Evolutionary conservation across 352 stramenopile species (phyloP).

Genomic region (Phytopythium mirpurense): DNA sequence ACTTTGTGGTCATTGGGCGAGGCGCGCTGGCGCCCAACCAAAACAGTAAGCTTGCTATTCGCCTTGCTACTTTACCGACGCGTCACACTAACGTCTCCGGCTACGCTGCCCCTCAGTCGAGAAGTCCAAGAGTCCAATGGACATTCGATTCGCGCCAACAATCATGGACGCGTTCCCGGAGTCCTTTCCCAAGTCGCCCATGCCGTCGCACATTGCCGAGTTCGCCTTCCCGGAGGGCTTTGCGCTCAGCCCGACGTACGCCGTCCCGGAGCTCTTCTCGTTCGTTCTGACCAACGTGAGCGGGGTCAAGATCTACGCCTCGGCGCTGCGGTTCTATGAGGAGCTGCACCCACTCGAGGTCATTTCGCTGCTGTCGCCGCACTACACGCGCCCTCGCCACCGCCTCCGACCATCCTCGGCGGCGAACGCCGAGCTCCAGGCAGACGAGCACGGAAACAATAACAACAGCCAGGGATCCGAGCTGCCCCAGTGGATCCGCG

Average conservation of each 20-base stretch:
- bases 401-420: slow-evolving; percentile 16
- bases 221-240: slow-evolving; percentile 82
- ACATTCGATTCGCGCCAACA: slow-evolving; percentile 62
- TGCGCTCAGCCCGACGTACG: slow-evolving; percentile 47
- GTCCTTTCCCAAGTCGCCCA: slow-evolving; percentile 40
- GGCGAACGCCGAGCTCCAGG: not conserved
- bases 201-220: slow-evolving; percentile 62
- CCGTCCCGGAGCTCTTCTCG: slow-evolving; percentile 65
- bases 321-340: slow-evolving; percentile 77
- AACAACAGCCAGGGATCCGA: slow-evolving; percentile 47
- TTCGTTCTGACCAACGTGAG: slow-evolving; percentile 84
- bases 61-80: not conserved
- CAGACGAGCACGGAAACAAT: slow-evolving; percentile 21
- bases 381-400: slow-evolving; percentile 34
- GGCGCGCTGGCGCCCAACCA: slow-evolving; percentile 53
- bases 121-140: slow-evolving; percentile 61
- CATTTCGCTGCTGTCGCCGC: slow-evolving; percentile 56
- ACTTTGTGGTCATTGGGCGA: slow-evolving; percentile 76
- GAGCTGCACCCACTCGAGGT: slow-evolving; percentile 77
- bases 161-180: slow-evolving; percentile 70
- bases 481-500: slow-evolving; percentile 67
- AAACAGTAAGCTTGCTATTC: slow-evolving; percentile 34
- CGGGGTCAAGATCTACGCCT: slow-evolving; percentile 78
- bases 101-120: slow-evolving; percentile 29
- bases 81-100: not conserved